Evolutionary conservation across 352 stramenopile species (phyloP).

Genomic region (Globisporangium megalacanthum): DNA sequence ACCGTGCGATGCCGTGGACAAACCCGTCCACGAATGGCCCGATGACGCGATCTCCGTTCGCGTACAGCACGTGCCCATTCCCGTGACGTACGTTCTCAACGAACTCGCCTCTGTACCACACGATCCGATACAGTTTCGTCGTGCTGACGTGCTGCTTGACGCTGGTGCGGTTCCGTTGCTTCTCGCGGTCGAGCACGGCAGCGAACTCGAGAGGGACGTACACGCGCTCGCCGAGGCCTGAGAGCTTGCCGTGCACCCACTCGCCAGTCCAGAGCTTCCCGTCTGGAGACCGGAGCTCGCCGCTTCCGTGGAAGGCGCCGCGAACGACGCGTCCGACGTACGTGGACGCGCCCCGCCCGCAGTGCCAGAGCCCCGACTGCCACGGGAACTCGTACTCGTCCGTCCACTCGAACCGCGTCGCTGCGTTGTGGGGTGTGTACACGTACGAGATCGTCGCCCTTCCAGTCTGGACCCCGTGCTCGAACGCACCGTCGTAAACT

Average conservation of each 20-base stretch:
- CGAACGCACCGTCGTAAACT: conserved; percentile 51
- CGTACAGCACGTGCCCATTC: conserved; percentile 35
- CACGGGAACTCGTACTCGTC: conserved; percentile 65
- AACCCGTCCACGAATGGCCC: conserved; percentile 46
- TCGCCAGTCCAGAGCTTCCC: conserved; percentile 45
- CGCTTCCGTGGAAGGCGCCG: conserved; percentile 57
- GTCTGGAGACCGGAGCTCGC: conserved; percentile 45
- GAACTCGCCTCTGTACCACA: conserved; percentile 52
- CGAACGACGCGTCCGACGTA: conserved; percentile 54
- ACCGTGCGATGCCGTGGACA: conserved; percentile 33
- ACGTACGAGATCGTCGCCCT: conserved; percentile 33
- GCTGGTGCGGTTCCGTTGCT: conserved; percentile 8
- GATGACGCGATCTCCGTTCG: conserved; percentile 47
- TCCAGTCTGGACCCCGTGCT: conserved; percentile 38
- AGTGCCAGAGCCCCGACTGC: conserved; percentile 52
- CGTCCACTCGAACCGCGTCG: conserved; percentile 34
- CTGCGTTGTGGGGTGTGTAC: conserved; percentile 21
- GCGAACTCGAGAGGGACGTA: conserved; percentile 47
- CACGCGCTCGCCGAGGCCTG: conserved; percentile 38
- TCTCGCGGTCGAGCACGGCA: conserved; percentile 29
- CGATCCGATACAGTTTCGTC: conserved; percentile 38
- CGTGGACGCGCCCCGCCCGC: conserved; percentile 39
- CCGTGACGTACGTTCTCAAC: conserved; percentile 43
- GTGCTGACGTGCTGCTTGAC: background rate
- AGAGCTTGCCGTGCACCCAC: conserved; percentile 47